phyloP scores from a whole-genome alignment of 345 rosid species.

The Sisymbrium altissimum region DNA sequence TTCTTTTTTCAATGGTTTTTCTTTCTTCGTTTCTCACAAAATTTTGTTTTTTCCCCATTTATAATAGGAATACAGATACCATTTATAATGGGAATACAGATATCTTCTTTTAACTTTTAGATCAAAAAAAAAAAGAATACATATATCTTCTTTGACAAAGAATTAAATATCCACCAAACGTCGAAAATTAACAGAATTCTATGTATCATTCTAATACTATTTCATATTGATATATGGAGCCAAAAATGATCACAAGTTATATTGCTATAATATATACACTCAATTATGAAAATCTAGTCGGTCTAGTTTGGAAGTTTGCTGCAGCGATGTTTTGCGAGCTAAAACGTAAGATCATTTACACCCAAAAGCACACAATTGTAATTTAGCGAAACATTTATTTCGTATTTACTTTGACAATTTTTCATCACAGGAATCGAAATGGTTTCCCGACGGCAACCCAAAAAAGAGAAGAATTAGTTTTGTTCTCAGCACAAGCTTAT shows the following conservation, averaged over 20 bases:
- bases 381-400: neutral
- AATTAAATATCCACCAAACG: neutral
- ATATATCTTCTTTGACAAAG: neutral
- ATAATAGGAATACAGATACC: neutral
- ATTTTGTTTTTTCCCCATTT: neutral
- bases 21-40: neutral
- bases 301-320: constrained; percentile 14
- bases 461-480: neutral
- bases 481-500: too few relatives aligned
- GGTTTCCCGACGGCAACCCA: neutral
- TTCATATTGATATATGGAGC: neutral
- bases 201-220: neutral
- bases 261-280: neutral
- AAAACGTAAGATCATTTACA: neutral
- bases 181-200: neutral
- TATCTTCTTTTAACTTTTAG: too few relatives aligned
- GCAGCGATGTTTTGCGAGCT: constrained; percentile 3
- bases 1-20: neutral
- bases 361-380: neutral
- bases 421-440: neutral
- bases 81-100: neutral
- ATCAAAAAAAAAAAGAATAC: too few relatives aligned
- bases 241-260: neutral
- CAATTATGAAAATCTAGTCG: neutral
- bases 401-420: neutral